phyloP scores from a whole-genome alignment of 2,329 filamentous ascomycete genomes.

The Mycocentrospora acerina region DNA sequence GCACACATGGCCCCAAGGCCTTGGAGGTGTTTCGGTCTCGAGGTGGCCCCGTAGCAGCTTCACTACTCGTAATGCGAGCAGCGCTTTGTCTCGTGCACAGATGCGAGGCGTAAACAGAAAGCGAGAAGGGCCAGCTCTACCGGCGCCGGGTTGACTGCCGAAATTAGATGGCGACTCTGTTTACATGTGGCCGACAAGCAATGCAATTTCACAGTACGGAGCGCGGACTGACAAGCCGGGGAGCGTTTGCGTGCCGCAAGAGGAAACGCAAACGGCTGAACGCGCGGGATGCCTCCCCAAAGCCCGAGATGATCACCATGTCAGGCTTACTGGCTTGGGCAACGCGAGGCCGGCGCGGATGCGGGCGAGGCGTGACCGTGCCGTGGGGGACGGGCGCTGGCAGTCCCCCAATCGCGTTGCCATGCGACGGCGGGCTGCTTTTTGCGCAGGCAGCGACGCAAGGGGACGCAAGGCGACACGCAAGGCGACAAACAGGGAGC shows the following conservation, averaged over 20 bases:
- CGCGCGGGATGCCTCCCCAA: slow-evolving; percentile 19
- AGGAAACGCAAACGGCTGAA: slow-evolving; percentile 22
- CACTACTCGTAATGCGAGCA: no score
- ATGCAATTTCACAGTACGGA: slow-evolving; percentile 22
- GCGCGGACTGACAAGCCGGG: slow-evolving; percentile 25
- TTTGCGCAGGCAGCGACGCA: slow-evolving; percentile 1
- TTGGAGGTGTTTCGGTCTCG: no score
- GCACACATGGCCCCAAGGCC: no score
- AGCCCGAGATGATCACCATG: slow-evolving; percentile 27
- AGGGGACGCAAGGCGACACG: slow-evolving; percentile 9
- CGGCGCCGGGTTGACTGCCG: no score
- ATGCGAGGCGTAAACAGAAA: no score
- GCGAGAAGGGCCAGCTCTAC: no score
- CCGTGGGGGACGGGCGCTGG: neutral
- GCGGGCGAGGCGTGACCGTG: neutral
- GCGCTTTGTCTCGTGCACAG: no score
- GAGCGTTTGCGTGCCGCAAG: slow-evolving; percentile 13
- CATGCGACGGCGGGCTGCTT: neutral
- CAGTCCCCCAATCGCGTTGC: slow-evolving; percentile 1
- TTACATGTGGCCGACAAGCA: slow-evolving; percentile 1
- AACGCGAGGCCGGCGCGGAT: neutral
- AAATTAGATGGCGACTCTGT: no score
- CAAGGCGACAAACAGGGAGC: neutral
- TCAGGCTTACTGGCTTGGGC: slow-evolving; percentile 15
- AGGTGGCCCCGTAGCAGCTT: no score